Conservation (phyloP, 2,329 filamentous ascomycete species). For the Stemphylium beticola region DNA sequence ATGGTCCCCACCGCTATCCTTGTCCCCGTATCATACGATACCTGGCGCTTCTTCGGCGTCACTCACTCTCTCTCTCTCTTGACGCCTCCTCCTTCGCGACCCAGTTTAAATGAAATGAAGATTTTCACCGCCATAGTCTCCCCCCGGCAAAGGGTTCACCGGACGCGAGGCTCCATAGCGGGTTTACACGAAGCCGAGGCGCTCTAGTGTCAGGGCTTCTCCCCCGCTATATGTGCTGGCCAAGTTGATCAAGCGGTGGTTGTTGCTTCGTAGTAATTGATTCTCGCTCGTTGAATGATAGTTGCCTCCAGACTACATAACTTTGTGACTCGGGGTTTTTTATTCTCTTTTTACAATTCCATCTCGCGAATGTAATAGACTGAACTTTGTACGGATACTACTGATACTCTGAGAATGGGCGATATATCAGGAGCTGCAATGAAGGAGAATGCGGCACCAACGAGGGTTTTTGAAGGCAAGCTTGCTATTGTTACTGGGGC, state of each 20-base stretch:
- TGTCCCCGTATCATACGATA: background rate
- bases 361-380: no score
- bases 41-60: background rate
- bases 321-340: no score
- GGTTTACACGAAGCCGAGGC: background rate
- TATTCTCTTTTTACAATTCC: no score
- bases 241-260: background rate
- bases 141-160: background rate
- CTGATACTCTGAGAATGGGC: background rate
- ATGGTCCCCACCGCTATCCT: background rate
- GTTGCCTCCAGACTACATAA: no score
- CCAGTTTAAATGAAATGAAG: background rate
- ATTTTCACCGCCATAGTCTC: background rate
- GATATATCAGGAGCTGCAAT: no score
- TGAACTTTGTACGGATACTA: background rate
- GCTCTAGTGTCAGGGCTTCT: constrained; percentile 2
- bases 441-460: background rate
- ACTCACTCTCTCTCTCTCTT: no score
- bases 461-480: constrained; percentile 11
- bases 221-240: background rate
- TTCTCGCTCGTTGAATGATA: no score
- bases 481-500: constrained; percentile 12
- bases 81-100: background rate
- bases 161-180: background rate
- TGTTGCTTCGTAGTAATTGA: no score